Conservation (phyloP, 768 basidiomycete genomes). For the Tylopilus balloui region DNA sequence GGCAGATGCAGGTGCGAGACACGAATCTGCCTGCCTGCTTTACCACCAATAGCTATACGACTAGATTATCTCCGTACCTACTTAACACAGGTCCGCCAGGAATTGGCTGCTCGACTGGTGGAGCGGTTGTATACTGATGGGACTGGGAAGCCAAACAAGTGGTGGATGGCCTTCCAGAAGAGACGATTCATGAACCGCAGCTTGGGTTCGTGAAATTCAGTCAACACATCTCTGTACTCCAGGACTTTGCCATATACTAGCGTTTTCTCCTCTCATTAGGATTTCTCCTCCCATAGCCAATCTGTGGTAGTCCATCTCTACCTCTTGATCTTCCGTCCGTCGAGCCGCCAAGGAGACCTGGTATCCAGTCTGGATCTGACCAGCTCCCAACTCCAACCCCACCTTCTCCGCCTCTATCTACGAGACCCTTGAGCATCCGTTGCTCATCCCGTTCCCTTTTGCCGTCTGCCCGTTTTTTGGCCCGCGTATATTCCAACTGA, state of each 20-base stretch:
- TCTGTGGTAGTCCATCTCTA: constrained; percentile 69
- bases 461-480: constrained; percentile 71
- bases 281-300: constrained; percentile 86
- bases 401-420: constrained; percentile 47
- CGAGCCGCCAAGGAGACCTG: constrained; percentile 67
- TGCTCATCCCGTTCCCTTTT: constrained; percentile 72
- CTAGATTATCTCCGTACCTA: constrained; percentile 88
- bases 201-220: constrained; percentile 51
- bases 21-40: background rate
- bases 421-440: constrained; percentile 56
- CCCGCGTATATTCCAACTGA: constrained; percentile 81
- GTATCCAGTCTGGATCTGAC: constrained; percentile 96
- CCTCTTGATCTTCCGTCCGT: constrained; percentile 63
- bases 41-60: constrained; percentile 29
- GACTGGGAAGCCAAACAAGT: constrained; percentile 93
- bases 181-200: constrained; percentile 94
- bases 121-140: constrained; percentile 91
- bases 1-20: constrained; percentile 71
- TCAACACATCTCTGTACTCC: constrained; percentile 13
- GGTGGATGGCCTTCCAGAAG: constrained; percentile 99
- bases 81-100: constrained; percentile 89
- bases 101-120: constrained; percentile 79
- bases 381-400: constrained; percentile 65
- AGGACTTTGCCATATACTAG: constrained; percentile 19
- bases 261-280: constrained; percentile 75